phyloP scores from a whole-genome alignment of 2,329 filamentous ascomycete species.

The Pyrenochaeta sp. region DNA sequence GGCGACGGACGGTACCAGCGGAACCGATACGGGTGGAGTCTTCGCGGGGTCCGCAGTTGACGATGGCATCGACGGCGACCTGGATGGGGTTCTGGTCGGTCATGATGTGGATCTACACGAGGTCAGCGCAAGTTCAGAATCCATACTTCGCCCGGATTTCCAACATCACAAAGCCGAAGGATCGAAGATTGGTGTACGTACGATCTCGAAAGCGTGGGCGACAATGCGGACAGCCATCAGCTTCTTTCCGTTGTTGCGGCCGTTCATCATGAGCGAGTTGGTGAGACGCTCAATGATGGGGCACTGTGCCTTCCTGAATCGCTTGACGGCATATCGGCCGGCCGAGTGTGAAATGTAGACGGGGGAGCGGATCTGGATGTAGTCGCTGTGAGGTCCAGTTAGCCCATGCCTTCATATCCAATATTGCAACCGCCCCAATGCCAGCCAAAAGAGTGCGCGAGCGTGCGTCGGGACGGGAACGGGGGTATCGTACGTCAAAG shows the following conservation, averaged over 20 bases:
- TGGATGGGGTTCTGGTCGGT: conserved; percentile 99
- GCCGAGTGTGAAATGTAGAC: conserved; percentile 99
- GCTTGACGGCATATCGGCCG: conserved; percentile 98
- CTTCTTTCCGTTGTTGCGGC: conserved; percentile 99
- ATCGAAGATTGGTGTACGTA: conserved; percentile 73
- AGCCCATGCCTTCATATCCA: conserved; percentile 37
- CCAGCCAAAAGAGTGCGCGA: conserved; percentile 14
- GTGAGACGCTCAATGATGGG: conserved; percentile 99
- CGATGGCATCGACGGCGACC: conserved; percentile 98
- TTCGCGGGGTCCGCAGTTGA: conserved; percentile 99
- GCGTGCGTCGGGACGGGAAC: conserved; percentile 17
- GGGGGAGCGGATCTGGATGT: conserved; percentile 98
- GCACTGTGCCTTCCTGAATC: conserved; percentile 99
- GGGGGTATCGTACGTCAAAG: conserved; percentile 82
- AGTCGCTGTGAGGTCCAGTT: conserved; percentile 75
- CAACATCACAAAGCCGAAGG: too few species aligned
- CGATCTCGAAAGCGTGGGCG: conserved; percentile 98
- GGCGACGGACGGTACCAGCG: conserved; percentile 98
- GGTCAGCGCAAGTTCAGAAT: conserved; percentile 17
- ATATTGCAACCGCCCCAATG: conserved; percentile 22
- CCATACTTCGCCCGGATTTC: not conserved
- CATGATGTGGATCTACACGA: conserved; percentile 94
- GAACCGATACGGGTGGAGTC: conserved; percentile 99
- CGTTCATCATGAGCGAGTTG: conserved; percentile 99
- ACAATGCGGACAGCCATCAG: conserved; percentile 99